These are phyloP conservation scores for Mercurialis annua DNA, from an alignment of 345 rosid genomes.

Conservation along the genomic window DNA sequence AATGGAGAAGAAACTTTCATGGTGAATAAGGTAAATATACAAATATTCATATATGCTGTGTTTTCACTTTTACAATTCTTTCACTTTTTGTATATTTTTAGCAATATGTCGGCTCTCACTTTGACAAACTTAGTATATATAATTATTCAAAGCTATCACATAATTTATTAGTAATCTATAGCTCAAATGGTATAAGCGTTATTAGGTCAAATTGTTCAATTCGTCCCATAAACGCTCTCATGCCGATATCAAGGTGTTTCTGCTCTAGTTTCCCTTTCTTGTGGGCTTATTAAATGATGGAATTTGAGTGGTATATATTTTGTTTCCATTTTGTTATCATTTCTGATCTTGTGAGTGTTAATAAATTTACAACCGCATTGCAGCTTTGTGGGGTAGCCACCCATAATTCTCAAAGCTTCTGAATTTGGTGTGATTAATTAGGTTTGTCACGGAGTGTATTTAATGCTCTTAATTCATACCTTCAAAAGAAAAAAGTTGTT, in stretches of 20 bases:
- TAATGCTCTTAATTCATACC: slow-evolving; percentile 26
- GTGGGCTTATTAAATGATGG: slow-evolving; percentile 3
- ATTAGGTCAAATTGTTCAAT: too few relatives aligned
- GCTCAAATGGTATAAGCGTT: too few relatives aligned
- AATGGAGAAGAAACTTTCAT: slow-evolving; percentile 85
- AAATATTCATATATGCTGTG: not conserved
- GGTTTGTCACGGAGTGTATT: slow-evolving; percentile 24
- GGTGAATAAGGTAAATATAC: slow-evolving; percentile 63
- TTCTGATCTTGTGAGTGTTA: slow-evolving; percentile 5
- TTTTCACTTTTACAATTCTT: not conserved
- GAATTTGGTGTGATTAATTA: slow-evolving; percentile 38
- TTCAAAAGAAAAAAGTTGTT: slow-evolving; percentile 20
- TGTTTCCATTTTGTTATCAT: not conserved
- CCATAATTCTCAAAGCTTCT: slow-evolving; percentile 14
- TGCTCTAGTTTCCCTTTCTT: slow-evolving; percentile 2
- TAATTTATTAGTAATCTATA: too few relatives aligned
- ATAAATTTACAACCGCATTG: slow-evolving; percentile 34
- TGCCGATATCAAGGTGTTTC: not conserved
- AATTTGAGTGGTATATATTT: slow-evolving; percentile 16
- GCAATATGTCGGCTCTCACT: too few relatives aligned
- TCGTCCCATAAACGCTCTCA: too few relatives aligned
- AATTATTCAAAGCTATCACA: too few relatives aligned
- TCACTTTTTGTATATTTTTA: not conserved
- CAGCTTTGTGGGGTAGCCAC: slow-evolving; percentile 31
- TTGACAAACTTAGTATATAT: too few relatives aligned